These are phyloP conservation scores for Azolla pinnata DNA, from an alignment of 75 land plant species.

Conservation along the genomic window DNA sequence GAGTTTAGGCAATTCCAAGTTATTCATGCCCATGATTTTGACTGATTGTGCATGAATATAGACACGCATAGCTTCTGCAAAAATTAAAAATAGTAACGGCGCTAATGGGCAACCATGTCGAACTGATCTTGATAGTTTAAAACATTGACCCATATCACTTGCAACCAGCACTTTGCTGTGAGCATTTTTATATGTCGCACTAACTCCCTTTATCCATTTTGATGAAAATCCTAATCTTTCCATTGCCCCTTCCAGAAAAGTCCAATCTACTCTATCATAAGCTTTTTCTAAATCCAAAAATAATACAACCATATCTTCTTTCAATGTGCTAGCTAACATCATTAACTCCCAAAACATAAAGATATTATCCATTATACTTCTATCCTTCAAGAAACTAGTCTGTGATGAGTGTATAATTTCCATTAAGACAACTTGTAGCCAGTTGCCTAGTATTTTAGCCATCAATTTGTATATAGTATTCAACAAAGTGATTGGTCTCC, in stretches of 20 bases:
- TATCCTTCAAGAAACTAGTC: slow-evolving; percentile 22
- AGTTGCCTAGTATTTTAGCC: too few relatives aligned
- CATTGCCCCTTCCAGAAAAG: slow-evolving; percentile 2
- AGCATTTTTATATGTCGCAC: not conserved
- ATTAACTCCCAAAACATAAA: not conserved
- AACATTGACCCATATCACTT: not conserved
- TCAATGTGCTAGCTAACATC: too few relatives aligned
- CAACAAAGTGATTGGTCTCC: too few relatives aligned
- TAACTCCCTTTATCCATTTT: not conserved
- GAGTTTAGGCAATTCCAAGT: too few relatives aligned
- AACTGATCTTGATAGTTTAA: not conserved
- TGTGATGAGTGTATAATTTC: too few relatives aligned
- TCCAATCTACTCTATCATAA: slow-evolving; percentile 5
- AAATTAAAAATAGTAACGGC: not conserved
- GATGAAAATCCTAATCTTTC: not conserved
- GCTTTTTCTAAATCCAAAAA: slow-evolving; percentile 9
- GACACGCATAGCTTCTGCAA: too few relatives aligned
- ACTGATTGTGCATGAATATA: too few relatives aligned
- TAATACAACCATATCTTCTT: not conserved
- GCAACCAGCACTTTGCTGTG: not conserved
- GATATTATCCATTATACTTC: slow-evolving; percentile 14
- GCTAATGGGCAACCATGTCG: slow-evolving; percentile 10
- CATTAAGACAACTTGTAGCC: too few relatives aligned
- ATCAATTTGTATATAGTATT: too few relatives aligned
- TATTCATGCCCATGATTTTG: too few relatives aligned